Conservation (phyloP, 306 rosid species). For the Quercus glauca region DNA sequence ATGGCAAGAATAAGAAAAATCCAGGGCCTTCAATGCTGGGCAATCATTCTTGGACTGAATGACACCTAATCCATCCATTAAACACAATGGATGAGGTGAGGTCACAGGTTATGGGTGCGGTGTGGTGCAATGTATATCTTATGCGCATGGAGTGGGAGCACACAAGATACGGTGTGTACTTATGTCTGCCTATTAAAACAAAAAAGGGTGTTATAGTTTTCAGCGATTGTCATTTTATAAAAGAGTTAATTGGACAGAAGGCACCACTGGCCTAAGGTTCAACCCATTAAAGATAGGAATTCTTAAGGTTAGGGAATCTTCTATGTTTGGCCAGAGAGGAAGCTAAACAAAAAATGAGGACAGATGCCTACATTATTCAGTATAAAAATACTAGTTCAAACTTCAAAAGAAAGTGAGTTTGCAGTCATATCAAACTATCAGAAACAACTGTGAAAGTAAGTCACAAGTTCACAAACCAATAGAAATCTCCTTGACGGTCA, state of each 20-base stretch:
- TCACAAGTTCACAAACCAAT: conserved; percentile 55
- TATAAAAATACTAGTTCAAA: not conserved
- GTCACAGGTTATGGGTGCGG: not conserved
- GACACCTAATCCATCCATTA: not conserved
- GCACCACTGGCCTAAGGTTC: not conserved
- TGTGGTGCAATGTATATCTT: too few species aligned
- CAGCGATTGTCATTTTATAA: not conserved
- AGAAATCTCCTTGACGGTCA: conserved; percentile 96
- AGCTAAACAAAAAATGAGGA: not conserved
- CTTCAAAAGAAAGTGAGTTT: conserved; percentile 5
- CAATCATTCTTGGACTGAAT: not conserved
- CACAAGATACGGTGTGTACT: not conserved
- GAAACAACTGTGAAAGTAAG: not conserved
- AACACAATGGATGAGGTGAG: not conserved
- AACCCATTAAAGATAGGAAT: not conserved
- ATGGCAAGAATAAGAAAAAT: not conserved
- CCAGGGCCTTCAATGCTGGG: not conserved
- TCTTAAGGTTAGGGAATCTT: not conserved
- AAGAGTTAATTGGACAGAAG: not conserved
- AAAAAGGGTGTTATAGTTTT: not conserved
- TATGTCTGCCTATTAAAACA: not conserved
- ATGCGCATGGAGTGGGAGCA: too few species aligned
- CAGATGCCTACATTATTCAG: not conserved
- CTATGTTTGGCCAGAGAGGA: not conserved
- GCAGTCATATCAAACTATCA: conserved; percentile 13